Base-by-base conservation (phyloP, 2,329 filamentous ascomycete species). In the Sporothrix brunneoviolacea region DNA sequence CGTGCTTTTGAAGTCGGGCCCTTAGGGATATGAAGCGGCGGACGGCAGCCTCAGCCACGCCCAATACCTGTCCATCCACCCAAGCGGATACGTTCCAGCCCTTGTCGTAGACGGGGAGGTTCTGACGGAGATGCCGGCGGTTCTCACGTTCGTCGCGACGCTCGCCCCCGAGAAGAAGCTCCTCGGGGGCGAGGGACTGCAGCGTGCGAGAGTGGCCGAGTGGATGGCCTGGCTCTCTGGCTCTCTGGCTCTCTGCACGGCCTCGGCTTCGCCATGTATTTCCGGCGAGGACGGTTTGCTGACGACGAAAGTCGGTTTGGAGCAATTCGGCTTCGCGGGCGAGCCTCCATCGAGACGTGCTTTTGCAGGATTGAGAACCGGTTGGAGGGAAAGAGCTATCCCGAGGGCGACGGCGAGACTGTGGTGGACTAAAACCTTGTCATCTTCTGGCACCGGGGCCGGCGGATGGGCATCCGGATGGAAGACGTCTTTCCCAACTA, bases 1-100 rank as follows among this genome's bases (percentile, higher is more conserved):
- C n/a, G n/a, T n/a, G n/a, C n/a, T n/a, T n/a, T n/a, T n/a, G n/a
- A n/a, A n/a, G n/a, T n/a, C n/a, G n/a, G n/a, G n/a, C n/a, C n/a
- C n/a, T n/a, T n/a, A n/a, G n/a, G n/a, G n/a, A n/a, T n/a, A n/a
- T n/a, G n/a, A n/a, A n/a, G n/a, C 43, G 8, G 21, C 22, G 16
- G 43, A 37, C 43, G 41, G 41, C 13, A 33, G 24, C 27, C 28
- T 44, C 41, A 44, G 19, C 41, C 41, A 15, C 28, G 28, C 32
- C 6, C 41, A 44, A 16, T 44, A 44, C 28, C 41, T 44, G 18
- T n/a, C 32, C 8, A 44, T 44, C 18, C 41, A 44, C 13, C 41
- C 16, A 4, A 4, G 21, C 5, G 41, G 41, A 5, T 44, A 33
- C 13, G 41, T 44, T 7, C 41, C 41, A 13, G 32, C 28, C 9